Evolutionary conservation across 192 early-diverging fungal species (phyloP), one percentile per base, ranked within the genome.

Genomic region (Coemansia sp.): DNA sequence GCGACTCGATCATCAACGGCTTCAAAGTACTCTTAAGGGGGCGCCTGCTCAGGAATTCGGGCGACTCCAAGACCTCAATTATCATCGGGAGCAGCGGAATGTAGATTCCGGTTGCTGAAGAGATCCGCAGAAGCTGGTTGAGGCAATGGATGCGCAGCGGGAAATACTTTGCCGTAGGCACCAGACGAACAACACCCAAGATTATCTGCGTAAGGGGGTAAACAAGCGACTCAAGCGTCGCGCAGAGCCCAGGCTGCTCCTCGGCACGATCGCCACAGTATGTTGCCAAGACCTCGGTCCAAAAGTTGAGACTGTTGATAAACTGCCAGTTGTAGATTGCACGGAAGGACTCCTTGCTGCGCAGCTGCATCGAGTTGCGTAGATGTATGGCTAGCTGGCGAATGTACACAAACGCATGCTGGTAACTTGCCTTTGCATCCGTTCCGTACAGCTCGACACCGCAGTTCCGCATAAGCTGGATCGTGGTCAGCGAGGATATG

Each of bases 281-380:
- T 45, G 89, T 89, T 11, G 85, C 67, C 45, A 97, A 67, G 0
- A 97, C 90, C 52, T 91, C 87, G 17, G 92, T 78, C 95, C 95
- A 98, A 62, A 97, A 89, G 63, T 90, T 87, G 57, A 99, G 81
- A 62, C 89, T 92, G 78, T 96, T 93, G 59, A 99, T 74, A 73
- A 89, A 99, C 81, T 96, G 95, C 97, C 97, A 99, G 85, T 94
- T 94, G 85, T 97, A 96, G 43, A 99, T 92, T 9, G 86, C 71
- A 59, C 91, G 93, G 86, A 89, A 95, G 5, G 88, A 89, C 68
- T 95, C 90, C 86, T 92, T 92, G 40, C 89, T 92, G 49, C 90
- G 90, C 23, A 87, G 85, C 64, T 89, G 84, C 75, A 95, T 93
- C 17, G 95, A 93, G 62, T 87, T 89, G 67, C 97, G 89, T 59